Evolutionary conservation across 306 rosid genomes (phyloP), one percentile per base, ranked within the genome.

Genomic region (Fragaria nilgerrensis): DNA sequence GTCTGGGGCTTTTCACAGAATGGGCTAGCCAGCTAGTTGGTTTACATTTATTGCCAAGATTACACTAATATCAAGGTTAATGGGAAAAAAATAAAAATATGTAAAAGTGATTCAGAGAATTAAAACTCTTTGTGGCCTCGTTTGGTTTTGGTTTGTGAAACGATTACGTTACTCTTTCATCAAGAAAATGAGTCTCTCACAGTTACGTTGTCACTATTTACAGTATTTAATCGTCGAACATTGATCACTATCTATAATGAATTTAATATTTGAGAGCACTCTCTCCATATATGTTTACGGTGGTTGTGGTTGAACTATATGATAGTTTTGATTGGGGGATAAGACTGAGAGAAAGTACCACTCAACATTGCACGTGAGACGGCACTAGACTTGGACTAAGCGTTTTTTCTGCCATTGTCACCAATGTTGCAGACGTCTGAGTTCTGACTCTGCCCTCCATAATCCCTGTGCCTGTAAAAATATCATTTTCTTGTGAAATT

Each of bases 331-430:
- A 62, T 62, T 29, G 41, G 67, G 12, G 59, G 62, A 19, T 17
- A 17, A 32, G 69, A 16, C 23, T 32, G 17, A 48, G 65, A 25
- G 70, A 36, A 36, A 65, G 47, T 16, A 65, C 75, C 82, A 55
- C 68, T 80, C 44, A 77, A 23, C 41, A 50, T 68, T 61, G 78
- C 95, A 88, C 87, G 89, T 83, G 89, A 84, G 75, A 76, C 78
- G 14, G 5, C 90, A 86, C 77, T 43, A 73, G 12, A 55, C 63
- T 68, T 52, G 47, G 52, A 56, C 36, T 20, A 22, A 16, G 68
- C 8, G 20, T 41, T 43, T 63, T 14, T 71, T 22, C 73, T 41
- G 49, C 44, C 19, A 47, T 69, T 65, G 22, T 37, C 27, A 41
- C 32, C 32, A 20, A 15, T 14, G 68, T 45, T 58, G 19, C 73